Conservation (phyloP, 352 stramenopile species). For the Globisporangium cylindrosporum region DNA sequence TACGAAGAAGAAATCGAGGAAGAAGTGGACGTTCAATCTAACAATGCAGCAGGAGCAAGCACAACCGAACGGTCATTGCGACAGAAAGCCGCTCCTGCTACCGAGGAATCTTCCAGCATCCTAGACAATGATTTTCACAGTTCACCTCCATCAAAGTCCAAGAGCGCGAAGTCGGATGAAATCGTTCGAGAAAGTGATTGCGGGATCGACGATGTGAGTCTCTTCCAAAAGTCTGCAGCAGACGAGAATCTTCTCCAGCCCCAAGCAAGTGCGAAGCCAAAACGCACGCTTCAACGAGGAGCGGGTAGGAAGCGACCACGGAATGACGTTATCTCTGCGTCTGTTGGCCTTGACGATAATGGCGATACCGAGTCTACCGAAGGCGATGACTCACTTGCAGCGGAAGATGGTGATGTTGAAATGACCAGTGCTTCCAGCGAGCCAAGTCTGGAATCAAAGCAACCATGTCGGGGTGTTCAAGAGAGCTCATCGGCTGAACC, state of each 20-base stretch:
- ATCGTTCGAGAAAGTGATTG: conserved; percentile 61
- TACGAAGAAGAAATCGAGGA: conserved; percentile 27
- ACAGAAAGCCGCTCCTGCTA: neutral
- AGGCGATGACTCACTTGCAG: neutral
- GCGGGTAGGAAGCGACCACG: neutral
- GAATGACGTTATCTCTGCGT: neutral
- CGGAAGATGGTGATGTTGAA: conserved; percentile 6
- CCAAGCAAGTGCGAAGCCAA: neutral
- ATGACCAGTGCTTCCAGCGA: neutral
- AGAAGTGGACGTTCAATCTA: conserved; percentile 15
- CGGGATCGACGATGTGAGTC: conserved; percentile 22
- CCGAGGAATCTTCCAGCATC: neutral
- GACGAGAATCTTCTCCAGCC: neutral
- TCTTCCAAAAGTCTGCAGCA: conserved; percentile 16
- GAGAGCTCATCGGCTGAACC: neutral
- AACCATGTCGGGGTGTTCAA: neutral
- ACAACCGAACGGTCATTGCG: neutral
- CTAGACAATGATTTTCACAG: neutral
- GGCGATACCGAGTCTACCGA: conserved; percentile 6
- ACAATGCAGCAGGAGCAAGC: neutral
- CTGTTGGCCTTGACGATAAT: neutral
- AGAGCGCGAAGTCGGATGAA: conserved; percentile 20
- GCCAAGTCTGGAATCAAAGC: neutral
- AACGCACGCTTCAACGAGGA: neutral
- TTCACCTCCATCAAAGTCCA: neutral